Evolutionary conservation across 352 stramenopile species (phyloP).

Genomic region (Phytopythium cucurbitacearum): DNA sequence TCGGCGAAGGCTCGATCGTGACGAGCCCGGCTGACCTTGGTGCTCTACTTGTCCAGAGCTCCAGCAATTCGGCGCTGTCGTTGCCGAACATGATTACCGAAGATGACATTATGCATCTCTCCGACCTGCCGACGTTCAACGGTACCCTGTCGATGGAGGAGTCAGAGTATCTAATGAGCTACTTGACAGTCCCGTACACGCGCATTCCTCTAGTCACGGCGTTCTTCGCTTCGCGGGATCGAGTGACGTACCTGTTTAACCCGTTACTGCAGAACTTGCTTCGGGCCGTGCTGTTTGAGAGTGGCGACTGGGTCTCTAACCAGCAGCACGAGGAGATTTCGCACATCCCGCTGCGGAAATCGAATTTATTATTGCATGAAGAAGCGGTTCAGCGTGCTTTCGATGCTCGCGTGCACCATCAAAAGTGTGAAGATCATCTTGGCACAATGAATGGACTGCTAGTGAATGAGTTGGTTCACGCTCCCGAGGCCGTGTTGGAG

Average conservation of each 20-base stretch:
- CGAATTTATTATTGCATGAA: conserved; percentile 74
- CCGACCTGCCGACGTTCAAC: conserved; percentile 95
- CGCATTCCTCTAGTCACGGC: conserved; percentile 96
- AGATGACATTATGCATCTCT: conserved; percentile 98
- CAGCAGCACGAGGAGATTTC: conserved; percentile 59
- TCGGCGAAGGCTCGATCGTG: conserved; percentile 82
- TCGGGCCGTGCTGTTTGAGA: conserved; percentile 87
- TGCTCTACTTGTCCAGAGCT: conserved; percentile 48
- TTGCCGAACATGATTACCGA: conserved; percentile 77
- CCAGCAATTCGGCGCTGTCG: conserved; percentile 30
- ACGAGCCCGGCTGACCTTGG: conserved; percentile 71
- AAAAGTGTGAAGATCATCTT: conserved; percentile 87
- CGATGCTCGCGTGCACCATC: conserved; percentile 67
- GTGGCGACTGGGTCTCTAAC: conserved; percentile 77
- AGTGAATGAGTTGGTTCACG: conserved; percentile 97
- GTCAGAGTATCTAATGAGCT: conserved; percentile 97
- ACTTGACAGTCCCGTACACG: conserved; percentile 98
- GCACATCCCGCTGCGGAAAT: conserved; percentile 78
- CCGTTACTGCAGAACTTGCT: conserved; percentile 79
- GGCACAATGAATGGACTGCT: conserved; percentile 95
- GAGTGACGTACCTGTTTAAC: conserved; percentile 88
- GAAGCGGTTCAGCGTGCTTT: conserved; percentile 73
- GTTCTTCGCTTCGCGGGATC: conserved; percentile 94
- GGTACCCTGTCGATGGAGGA: conserved; percentile 95
- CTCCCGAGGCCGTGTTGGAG: conserved; percentile 82